A percentile compares a stretch with the other conserved stretches of the same genome.
Evolutionary conservation across 768 basidiomycete species (phyloP).

Genomic region (Tricholoma terreum): DNA sequence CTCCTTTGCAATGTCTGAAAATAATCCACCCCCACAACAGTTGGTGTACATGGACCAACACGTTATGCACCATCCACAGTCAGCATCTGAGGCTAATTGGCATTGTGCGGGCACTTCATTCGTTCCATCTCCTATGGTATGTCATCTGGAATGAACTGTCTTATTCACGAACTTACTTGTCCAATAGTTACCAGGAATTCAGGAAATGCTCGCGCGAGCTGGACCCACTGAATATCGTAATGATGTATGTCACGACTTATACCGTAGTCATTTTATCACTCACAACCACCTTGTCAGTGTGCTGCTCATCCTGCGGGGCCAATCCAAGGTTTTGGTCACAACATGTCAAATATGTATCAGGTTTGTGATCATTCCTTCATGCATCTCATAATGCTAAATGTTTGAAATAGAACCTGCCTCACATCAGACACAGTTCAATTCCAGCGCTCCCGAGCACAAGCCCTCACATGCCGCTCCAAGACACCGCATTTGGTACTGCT

Average conservation of each 20-base stretch:
- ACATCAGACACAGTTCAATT: background rate
- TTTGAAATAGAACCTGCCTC: background rate
- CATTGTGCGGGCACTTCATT: no score
- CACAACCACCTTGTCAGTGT: no score
- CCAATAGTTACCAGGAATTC: background rate
- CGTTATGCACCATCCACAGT: no score
- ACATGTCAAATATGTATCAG: background rate
- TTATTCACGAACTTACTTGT: no score
- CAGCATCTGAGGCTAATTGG: no score
- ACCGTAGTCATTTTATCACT: no score
- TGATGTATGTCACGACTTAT: background rate
- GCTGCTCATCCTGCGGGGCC: background rate
- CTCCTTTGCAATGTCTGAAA: no score
- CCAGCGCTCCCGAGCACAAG: background rate
- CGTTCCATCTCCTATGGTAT: background rate
- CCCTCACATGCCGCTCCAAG: background rate
- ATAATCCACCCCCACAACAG: no score
- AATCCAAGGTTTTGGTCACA: background rate
- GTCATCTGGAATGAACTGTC: background rate
- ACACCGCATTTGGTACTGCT: background rate
- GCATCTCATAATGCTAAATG: background rate
- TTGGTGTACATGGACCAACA: no score
- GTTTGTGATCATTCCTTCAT: background rate
- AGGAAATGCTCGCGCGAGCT: background rate
- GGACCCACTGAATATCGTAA: background rate